Evolutionary conservation across 2,329 filamentous ascomycete species (phyloP), one percentile per base, ranked within the genome.

Genomic region (Fusarium siculi): DNA sequence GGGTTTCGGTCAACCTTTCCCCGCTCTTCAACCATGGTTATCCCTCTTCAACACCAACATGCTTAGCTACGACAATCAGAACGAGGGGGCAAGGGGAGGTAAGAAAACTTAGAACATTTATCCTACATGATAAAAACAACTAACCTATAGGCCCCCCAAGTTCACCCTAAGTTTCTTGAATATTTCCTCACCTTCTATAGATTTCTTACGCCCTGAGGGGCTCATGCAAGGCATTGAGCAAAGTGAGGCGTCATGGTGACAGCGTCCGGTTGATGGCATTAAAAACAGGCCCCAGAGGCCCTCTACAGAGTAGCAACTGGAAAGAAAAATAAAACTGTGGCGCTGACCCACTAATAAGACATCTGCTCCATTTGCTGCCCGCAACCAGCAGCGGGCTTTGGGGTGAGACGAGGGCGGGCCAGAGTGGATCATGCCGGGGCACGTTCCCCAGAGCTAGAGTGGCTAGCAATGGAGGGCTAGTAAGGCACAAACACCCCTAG

Each of bases 211-310:
- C 49, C 10, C 30, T 52, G 23, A 53, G 49, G 32, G 49, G 9
- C 28, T 44, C 39, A 64, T 46, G 50, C 54, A 55, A 50, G 39
- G 19, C 10, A 50, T 68, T 72, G 63, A 74, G 67, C 71, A 53
- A 73, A 74, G 40, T 68, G 50, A 59, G 52, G 58, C 71, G 71
- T 73, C 71, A 74, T 74, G 58, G 63, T 74, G 67, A 74, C 67
- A 72, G 54, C 23, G 47, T 49, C 58, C 66, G 28, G 30, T 21
- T 43, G 42, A 30, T 25, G 47, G 42, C 32, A 39, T 47, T 37
- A 46, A 60, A 46, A 60, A 30, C 21, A 47, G 28, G 28, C 28
- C 28, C 28, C 28, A 47, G 7, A 46, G 40, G 52, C 50, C 47
- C 63, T 55, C 44, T 23, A n/a, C 32, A 32, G 32, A 32, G 32